These are phyloP conservation scores for sunflower (Helianthus annuus) DNA, from an alignment of 129 eudicot genomes.

Conservation along the genomic window HanXRQr2.0-SUNRISE NC_035433.2:87260497-87260996, in stretches of 20 bases:
- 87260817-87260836: constrained; percentile 93
- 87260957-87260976: constrained; percentile 37
- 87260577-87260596: constrained; percentile 45
- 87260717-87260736: constrained; percentile 59
- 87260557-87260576: constrained; percentile 49
- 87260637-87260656: constrained; percentile 53
- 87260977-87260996: constrained; percentile 31
- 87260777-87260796: constrained; percentile 57
- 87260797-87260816: constrained; percentile 67
- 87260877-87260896: constrained; percentile 64
- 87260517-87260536: constrained; percentile 84
- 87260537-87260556: constrained; percentile 68
- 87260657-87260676: constrained; percentile 73
- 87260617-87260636: constrained; percentile 75
- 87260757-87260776: constrained; percentile 60
- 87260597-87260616: constrained; percentile 85
- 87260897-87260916: constrained; percentile 66
- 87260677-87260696: constrained; percentile 79
- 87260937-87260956: constrained; percentile 35
- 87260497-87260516: constrained; percentile 90
- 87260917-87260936: constrained; percentile 24
- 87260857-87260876: constrained; percentile 75
- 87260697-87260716: constrained; percentile 78
- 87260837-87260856: constrained; percentile 65
- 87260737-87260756: constrained; percentile 44